Evolutionary conservation across 805 yeast species (phyloP).

Genomic region (Suhomyces pyralidae): DNA sequence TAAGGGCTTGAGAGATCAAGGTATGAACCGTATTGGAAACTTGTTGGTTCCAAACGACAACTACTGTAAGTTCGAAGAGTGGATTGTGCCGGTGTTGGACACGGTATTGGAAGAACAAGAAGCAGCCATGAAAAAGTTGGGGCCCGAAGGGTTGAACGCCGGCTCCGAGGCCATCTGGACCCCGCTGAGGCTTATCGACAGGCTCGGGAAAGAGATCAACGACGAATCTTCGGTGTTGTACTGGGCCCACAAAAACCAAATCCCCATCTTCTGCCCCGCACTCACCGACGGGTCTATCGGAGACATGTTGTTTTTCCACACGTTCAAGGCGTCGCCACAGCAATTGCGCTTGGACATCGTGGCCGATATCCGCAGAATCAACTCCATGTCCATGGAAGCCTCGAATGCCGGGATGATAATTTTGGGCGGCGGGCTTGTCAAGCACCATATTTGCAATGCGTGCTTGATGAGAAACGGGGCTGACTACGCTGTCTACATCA

Average conservation of each 20-base stretch:
- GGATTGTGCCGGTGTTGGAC: slow-evolving; percentile 95
- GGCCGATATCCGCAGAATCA: slow-evolving; percentile 86
- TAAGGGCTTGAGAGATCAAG: slow-evolving; percentile 79
- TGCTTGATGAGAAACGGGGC: slow-evolving; percentile 99
- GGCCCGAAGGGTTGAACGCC: slow-evolving; percentile 58
- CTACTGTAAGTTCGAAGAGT: slow-evolving; percentile 95
- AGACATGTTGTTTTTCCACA: slow-evolving; percentile 98
- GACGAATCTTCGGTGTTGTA: slow-evolving; percentile 91
- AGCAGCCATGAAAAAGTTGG: slow-evolving; percentile 49
- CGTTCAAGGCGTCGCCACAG: slow-evolving; percentile 89
- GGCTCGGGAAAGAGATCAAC: slow-evolving; percentile 92
- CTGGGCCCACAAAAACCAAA: slow-evolving; percentile 97
- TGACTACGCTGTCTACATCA: slow-evolving; percentile 93
- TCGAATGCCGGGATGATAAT: slow-evolving; percentile 92
- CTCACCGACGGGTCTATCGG: slow-evolving; percentile 98
- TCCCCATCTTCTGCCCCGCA: slow-evolving; percentile 97
- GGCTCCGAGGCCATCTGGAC: slow-evolving; percentile 78
- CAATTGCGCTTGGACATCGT: slow-evolving; percentile 90
- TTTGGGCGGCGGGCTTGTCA: slow-evolving; percentile 93
- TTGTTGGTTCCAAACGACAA: slow-evolving; percentile 96
- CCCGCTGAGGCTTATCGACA: slow-evolving; percentile 87
- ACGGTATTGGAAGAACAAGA: slow-evolving; percentile 87
- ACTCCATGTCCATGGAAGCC: slow-evolving; percentile 94
- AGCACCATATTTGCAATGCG: slow-evolving; percentile 97
- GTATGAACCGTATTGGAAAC: slow-evolving; percentile 97